Evolutionary conservation across 495 filamentous ascomycete genomes (phyloP).

Genomic region (Pseudomonodictys pantanalensis): DNA sequence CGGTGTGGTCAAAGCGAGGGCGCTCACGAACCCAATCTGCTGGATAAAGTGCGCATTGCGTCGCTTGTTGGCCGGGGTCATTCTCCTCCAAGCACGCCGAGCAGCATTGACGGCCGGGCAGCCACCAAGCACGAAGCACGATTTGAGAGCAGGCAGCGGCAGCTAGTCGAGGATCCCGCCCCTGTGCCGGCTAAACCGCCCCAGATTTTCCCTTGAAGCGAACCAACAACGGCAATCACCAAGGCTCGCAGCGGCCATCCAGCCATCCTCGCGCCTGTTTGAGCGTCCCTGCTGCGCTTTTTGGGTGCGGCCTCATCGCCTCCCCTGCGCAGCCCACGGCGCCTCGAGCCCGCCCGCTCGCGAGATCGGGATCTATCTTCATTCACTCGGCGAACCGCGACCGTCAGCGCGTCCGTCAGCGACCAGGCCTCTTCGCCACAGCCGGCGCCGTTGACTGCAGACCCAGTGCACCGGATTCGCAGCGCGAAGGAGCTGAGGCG

Average conservation of each 20-base stretch:
- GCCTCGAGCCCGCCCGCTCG: conserved; percentile 1
- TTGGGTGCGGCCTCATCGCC: neutral
- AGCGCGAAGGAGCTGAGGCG: conserved; percentile 9
- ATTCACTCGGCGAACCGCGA: too few species aligned
- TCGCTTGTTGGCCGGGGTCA: conserved; percentile 15
- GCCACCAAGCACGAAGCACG: too few species aligned
- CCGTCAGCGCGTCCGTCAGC: conserved; percentile 12
- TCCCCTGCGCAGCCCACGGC: neutral
- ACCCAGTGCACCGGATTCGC: conserved; percentile 27
- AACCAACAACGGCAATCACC: conserved; percentile 33
- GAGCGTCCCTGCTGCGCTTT: neutral
- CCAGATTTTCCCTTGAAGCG: conserved; percentile 35
- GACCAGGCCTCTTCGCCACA: conserved; percentile 14
- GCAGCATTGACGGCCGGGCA: conserved; percentile 30
- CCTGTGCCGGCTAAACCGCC: conserved; percentile 35
- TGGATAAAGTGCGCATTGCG: conserved; percentile 35
- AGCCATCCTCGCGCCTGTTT: neutral
- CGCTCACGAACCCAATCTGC: conserved; percentile 31
- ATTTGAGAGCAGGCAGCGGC: conserved; percentile 30
- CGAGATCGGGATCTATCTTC: too few species aligned
- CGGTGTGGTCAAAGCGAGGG: conserved; percentile 16
- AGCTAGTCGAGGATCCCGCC: conserved; percentile 35
- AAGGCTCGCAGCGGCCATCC: conserved; percentile 4
- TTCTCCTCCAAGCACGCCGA: conserved; percentile 6
- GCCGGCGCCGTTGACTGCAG: conserved; percentile 28